Base-by-base conservation (phyloP, 164 flowering plant species). In the Euptelea pleiosperma region DNA sequence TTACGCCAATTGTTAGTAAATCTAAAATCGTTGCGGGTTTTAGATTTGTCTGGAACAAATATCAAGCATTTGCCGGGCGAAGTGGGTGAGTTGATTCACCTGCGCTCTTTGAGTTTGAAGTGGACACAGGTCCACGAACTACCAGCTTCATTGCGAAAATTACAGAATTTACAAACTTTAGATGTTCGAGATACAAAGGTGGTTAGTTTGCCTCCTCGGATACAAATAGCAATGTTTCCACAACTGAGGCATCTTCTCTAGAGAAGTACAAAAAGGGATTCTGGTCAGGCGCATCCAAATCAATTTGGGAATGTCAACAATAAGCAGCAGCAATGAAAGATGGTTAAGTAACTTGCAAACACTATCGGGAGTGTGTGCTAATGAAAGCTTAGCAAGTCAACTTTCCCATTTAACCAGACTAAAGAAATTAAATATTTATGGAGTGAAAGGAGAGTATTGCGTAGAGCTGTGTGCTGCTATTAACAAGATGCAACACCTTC, bases 1-100 rank as follows among this genome's bases (percentile, higher is more conserved):
- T 24, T 25, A 19, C 44, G 2, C 1, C 10, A 14, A 3, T 1
- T 36, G 45, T 6, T 51, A 2, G 15, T 16, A 14, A 30, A 33
- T 31, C 3, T 51, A 9, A 62, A 54, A 18, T 35, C 15, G 2
- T 44, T 62, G 28, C 24, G 52, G 44, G 52, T 62, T 25, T 54
- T 62, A 34, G 66, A 62, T 25, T 11, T 62, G 21, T 11, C 25
- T 25, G 44, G 54, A 0, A 12, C 7, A 14, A 16, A n/a, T 4
- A 54, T 62, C 35, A 6, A 62, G 35, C 37, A 14, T 9, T 62
- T 62, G n/a, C 66, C 66, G 1, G 28, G 26, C 16, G 61, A 64
- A 15, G 42, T 64, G 8, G 55, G 49, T 4, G 18, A 37, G n/a
- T 52, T 64, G 29, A 39, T 64, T 30, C 56, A 64, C 43, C 34